These are phyloP conservation scores for Metschnikowia peoriensis DNA, from an alignment of 805 yeast genomes.

Conservation along the genomic window DNA sequence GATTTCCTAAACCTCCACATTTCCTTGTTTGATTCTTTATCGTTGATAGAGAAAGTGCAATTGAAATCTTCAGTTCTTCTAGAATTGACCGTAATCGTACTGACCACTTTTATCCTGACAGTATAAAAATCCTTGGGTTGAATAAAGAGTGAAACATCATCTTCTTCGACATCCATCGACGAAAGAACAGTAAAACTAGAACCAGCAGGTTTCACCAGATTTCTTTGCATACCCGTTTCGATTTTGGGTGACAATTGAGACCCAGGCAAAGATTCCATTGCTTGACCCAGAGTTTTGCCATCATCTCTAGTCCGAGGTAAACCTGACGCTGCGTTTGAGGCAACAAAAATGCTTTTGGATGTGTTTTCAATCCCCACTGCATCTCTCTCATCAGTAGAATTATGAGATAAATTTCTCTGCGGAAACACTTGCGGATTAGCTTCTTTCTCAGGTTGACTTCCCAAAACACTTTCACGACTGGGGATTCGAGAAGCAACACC, in stretches of 20 bases:
- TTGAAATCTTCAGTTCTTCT: conserved; percentile 56
- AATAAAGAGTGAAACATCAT: conserved; percentile 50
- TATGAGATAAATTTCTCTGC: not conserved
- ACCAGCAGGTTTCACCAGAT: not conserved
- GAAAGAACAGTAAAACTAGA: conserved; percentile 18
- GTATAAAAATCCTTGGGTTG: conserved; percentile 59
- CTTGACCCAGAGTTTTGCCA: not conserved
- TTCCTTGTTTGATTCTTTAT: conserved; percentile 58
- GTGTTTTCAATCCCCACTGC: not conserved
- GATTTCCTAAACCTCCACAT: conserved; percentile 74
- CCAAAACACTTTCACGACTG: not conserved
- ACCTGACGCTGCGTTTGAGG: not conserved
- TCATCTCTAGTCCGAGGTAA: not conserved
- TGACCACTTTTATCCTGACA: conserved; percentile 45
- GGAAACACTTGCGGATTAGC: not conserved
- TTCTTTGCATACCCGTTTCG: not conserved
- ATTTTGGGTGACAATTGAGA: not conserved
- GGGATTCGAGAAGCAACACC: not conserved
- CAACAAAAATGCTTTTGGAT: not conserved
- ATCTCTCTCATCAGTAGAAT: too few relatives aligned
- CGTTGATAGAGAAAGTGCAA: conserved; percentile 61
- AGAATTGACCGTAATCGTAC: conserved; percentile 40
- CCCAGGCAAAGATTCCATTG: not conserved
- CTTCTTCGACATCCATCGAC: conserved; percentile 27
- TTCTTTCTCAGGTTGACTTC: not conserved